phyloP scores from a whole-genome alignment of 2,329 filamentous ascomycete species.

The Daldinia sp. region DNA sequence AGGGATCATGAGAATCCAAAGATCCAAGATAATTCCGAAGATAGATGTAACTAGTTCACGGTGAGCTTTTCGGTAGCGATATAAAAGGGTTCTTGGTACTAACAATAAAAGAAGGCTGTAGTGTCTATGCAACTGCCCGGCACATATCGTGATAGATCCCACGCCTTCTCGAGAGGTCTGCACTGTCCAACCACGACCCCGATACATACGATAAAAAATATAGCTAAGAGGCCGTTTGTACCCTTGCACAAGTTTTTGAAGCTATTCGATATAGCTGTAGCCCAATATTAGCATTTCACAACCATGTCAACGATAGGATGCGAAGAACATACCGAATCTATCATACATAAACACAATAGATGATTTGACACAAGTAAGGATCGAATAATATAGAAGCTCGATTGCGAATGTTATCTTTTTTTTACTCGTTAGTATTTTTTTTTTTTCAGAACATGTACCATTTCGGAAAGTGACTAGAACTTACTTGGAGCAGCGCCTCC shows the following conservation, averaged over 20 bases:
- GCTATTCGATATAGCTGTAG: constrained; percentile 38
- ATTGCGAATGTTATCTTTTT: constrained; percentile 49
- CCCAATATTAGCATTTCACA: constrained; percentile 34
- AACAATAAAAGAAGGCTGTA: constrained; percentile 58
- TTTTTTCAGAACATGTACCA: background rate
- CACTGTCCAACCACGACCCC: constrained; percentile 58
- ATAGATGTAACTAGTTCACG: constrained; percentile 53
- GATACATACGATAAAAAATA: constrained; percentile 58
- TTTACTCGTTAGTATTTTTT: background rate
- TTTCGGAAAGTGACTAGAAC: background rate
- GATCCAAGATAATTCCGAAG: constrained; percentile 62
- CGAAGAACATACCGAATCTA: constrained; percentile 54
- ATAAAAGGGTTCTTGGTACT: constrained; percentile 22
- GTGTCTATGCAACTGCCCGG: constrained; percentile 57
- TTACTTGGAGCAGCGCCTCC: constrained; percentile 35
- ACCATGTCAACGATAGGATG: background rate
- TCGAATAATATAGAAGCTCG: constrained; percentile 57
- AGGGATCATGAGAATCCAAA: constrained; percentile 60
- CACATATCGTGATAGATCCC: constrained; percentile 53
- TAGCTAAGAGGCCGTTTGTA: constrained; percentile 55
- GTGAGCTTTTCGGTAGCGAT: background rate
- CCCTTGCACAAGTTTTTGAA: constrained; percentile 52
- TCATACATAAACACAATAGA: constrained; percentile 62
- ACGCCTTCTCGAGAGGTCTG: constrained; percentile 56
- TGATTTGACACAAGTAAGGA: constrained; percentile 56